Evolutionary conservation across 257 asterid species (phyloP).

Genomic region (Penstemon newberryi): DNA sequence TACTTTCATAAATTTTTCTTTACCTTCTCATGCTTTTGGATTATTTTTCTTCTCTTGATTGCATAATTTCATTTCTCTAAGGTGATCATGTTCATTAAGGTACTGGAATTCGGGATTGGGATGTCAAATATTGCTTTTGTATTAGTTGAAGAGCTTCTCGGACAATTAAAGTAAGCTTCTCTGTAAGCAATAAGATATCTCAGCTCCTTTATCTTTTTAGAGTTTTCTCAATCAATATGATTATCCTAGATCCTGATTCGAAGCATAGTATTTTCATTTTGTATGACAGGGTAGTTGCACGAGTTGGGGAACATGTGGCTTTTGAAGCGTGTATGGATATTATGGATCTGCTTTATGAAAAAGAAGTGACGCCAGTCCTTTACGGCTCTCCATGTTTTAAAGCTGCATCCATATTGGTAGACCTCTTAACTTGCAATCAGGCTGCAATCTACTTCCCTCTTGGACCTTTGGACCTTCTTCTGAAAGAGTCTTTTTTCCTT

Average conservation of each 20-base stretch:
- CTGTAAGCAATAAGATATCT: constrained; percentile 1
- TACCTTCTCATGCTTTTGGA: constrained; percentile 14
- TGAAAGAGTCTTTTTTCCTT: constrained; percentile 21
- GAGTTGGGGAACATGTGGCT: constrained; percentile 54
- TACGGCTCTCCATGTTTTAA: constrained; percentile 53
- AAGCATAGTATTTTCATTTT: constrained; percentile 9
- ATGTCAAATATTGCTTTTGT: constrained; percentile 44
- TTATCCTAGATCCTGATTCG: background rate
- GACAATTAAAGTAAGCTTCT: constrained; percentile 61
- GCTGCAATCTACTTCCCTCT: background rate
- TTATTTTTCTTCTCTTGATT: constrained; percentile 20
- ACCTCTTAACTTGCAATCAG: constrained; percentile 25
- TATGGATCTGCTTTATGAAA: constrained; percentile 82
- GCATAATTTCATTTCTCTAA: constrained; percentile 14
- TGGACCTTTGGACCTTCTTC: background rate
- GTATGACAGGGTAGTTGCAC: constrained; percentile 53
- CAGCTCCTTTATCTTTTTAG: background rate
- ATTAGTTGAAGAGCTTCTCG: constrained; percentile 59
- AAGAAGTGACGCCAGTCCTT: constrained; percentile 57
- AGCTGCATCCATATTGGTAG: constrained; percentile 73
- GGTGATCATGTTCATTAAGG: constrained; percentile 40
- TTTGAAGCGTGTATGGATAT: constrained; percentile 74
- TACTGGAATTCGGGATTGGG: constrained; percentile 59
- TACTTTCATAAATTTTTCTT: constrained; percentile 20
- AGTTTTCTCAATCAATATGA: constrained; percentile 5